Evolutionary conservation across 1,284 basidiomycete species (phyloP).

Genomic region (Inonotus hispidus): DNA sequence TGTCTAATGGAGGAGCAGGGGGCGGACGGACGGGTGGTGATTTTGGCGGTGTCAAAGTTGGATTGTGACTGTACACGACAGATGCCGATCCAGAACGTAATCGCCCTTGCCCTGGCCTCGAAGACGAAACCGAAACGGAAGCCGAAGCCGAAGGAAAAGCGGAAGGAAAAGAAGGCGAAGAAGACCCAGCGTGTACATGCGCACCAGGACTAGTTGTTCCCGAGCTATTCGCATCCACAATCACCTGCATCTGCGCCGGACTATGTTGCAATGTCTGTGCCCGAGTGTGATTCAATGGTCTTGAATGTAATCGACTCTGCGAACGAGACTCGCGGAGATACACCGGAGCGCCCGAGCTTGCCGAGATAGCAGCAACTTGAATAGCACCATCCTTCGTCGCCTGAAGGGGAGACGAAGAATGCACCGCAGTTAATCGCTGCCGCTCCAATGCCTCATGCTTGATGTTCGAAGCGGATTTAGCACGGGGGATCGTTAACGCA

Average conservation of each 20-base stretch:
- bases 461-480: conserved; percentile 12
- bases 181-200: not conserved
- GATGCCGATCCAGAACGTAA: not conserved
- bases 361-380: not conserved
- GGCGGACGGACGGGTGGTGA: not conserved
- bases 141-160: too few species aligned
- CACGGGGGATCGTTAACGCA: not conserved
- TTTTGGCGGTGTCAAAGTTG: not conserved
- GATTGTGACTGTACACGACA: not conserved
- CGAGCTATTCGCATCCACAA: not conserved
- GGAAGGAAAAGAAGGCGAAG: not conserved
- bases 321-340: not conserved
- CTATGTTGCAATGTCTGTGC: conserved; percentile 1
- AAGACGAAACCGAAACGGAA: not conserved
- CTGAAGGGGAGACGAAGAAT: not conserved
- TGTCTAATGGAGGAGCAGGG: not conserved
- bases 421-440: not conserved
- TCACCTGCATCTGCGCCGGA: not conserved
- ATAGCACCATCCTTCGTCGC: not conserved
- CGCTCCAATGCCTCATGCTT: not conserved
- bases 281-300: not conserved
- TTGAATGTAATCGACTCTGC: not conserved
- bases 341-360: not conserved
- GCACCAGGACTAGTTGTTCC: not conserved
- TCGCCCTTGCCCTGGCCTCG: not conserved